Evolutionary conservation across 148 eudicot species (phyloP), one percentile per base, ranked within the genome.

Genomic region (Rhododendron griersonianum): DNA sequence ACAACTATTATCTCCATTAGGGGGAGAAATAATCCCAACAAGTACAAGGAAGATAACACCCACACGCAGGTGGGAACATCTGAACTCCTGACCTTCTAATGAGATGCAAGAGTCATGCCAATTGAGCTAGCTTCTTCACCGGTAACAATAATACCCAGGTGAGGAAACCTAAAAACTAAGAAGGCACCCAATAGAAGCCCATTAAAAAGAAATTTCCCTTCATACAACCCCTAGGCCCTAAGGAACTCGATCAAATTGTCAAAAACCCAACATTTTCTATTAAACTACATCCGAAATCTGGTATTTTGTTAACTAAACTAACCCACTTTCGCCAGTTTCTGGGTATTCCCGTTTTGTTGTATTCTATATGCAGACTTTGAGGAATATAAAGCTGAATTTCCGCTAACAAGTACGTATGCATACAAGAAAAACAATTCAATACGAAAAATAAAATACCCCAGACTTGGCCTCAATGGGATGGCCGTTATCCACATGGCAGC

Each of bases 401-500:
- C 4, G 79, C 47, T 75, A 44, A 23, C 2, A 78, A 53, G 14
- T 16, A 23, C 28, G 21, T 19, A 28, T 2, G 61, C 61, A 28
- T 0, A 48, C 16, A 50, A 14, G 35, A 80, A 78, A 37, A 13
- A 11, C 13, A n/a, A 30, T 6, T 69, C 41, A 79, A 37, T 30
- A 35, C 15, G 37, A 33, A 75, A 74, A 39, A 10, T 0, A 86
- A 90, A 94, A 85, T 91, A 94, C 96, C 94, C 95, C 93, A 69
- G 90, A 83, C 84, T 87, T 91, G 18, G 92, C 90, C 84, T 94
- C 94, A 87, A 87, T 69, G 67, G 84, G 88, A 88, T 94, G 96
- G 67, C 87, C 92, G 75, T 92, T 91, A 74, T 91, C 95, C 78
- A 94, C 92, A 81, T 94, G 96, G 88, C 94, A 91, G 80, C 92